These are phyloP conservation scores for Ceratocystis cubensis DNA, from an alignment of 2,329 filamentous ascomycete genomes.

Conservation along the genomic window DNA sequence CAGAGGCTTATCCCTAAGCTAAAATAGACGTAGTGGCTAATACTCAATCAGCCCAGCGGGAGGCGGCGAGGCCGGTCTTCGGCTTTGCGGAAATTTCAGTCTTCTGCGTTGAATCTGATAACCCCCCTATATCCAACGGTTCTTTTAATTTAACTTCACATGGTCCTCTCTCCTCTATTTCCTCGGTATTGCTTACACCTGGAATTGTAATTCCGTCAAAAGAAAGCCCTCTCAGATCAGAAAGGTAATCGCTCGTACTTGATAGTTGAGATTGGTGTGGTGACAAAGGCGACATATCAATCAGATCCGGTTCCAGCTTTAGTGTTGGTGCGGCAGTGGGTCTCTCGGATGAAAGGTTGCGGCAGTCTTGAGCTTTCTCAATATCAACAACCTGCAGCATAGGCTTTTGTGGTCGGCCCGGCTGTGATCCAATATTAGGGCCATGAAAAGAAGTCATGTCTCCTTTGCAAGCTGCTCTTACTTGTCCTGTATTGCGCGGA, in stretches of 20 bases:
- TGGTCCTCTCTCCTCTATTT: background rate
- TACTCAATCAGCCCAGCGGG: conserved; percentile 5
- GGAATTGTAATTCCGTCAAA: background rate
- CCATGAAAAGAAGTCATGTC: background rate
- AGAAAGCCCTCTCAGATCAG: background rate
- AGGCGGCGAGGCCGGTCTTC: conserved; percentile 8
- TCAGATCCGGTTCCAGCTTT: background rate
- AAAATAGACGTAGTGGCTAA: background rate
- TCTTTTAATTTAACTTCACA: too few relatives aligned
- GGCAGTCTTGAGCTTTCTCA: background rate
- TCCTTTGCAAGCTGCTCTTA: background rate
- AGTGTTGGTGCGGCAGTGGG: background rate
- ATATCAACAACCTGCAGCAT: background rate
- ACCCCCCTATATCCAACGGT: background rate
- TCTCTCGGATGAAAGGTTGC: background rate
- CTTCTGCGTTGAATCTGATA: background rate
- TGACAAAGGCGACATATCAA: background rate
- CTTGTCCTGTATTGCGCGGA: background rate
- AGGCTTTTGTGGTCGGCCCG: background rate
- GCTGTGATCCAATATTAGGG: background rate
- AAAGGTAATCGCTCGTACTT: background rate
- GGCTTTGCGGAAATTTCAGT: background rate
- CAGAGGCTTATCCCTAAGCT: background rate
- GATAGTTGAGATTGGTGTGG: background rate
- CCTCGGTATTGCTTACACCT: background rate